Percentiles rank a stretch among this genome's conserved stretches.
phyloP scores from a whole-genome alignment of 495 filamentous ascomycete species.

The Penicillium salamii region DNA sequence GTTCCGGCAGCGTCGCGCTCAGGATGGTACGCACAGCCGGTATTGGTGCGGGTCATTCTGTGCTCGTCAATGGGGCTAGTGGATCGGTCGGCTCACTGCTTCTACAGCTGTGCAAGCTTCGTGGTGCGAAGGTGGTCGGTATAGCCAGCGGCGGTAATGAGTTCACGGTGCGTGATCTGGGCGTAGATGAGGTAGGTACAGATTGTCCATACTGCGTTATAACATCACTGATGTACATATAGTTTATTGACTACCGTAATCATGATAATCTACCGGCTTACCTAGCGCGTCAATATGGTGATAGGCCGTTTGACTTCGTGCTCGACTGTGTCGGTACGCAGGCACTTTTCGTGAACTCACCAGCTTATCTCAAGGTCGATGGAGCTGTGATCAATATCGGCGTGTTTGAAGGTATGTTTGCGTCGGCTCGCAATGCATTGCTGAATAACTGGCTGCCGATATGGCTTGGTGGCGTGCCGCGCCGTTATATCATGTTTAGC shows the following conservation, averaged over 20 bases:
- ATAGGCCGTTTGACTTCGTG: slow-evolving; percentile 33
- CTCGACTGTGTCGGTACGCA: slow-evolving; percentile 39
- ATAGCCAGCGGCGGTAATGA: slow-evolving; percentile 27
- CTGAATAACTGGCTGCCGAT: slow-evolving; percentile 29
- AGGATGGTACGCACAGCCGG: slow-evolving; percentile 24
- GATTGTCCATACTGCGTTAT: not conserved
- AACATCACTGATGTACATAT: not conserved
- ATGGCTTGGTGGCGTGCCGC: slow-evolving; percentile 35
- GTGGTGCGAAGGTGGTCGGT: slow-evolving; percentile 21
- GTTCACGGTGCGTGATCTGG: slow-evolving; percentile 20
- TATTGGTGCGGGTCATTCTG: slow-evolving; percentile 21
- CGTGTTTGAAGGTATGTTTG: slow-evolving; percentile 16
- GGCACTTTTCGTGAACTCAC: slow-evolving; percentile 25
- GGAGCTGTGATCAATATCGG: slow-evolving; percentile 39
- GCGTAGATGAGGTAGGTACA: slow-evolving; percentile 20
- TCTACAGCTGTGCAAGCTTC: slow-evolving; percentile 23
- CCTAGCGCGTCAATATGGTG: slow-evolving; percentile 22
- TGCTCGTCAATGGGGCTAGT: slow-evolving; percentile 26
- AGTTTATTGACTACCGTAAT: slow-evolving; percentile 37
- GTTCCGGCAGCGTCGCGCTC: slow-evolving; percentile 20
- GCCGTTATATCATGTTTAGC: slow-evolving; percentile 30
- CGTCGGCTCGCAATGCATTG: slow-evolving; percentile 27
- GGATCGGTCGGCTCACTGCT: slow-evolving; percentile 22
- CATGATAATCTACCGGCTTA: slow-evolving; percentile 23
- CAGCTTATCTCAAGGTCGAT: slow-evolving; percentile 32